Conservation (phyloP, 306 rosid genomes). For the Elaeagnus macrophylla region DNA sequence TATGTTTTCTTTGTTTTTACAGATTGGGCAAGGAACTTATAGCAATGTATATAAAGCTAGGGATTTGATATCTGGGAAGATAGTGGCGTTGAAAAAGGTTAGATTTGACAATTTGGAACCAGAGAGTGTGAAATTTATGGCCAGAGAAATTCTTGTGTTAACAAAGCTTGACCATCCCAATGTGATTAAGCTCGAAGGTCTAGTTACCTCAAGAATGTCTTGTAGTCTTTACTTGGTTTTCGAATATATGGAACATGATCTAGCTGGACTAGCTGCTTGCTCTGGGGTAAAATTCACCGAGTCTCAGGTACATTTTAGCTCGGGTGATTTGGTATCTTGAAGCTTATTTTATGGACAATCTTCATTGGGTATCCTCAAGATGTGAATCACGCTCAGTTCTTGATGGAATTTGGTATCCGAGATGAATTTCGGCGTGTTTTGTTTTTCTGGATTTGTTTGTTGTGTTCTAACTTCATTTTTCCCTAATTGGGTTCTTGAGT, state of each 20-base stretch:
- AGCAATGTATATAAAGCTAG: slow-evolving; percentile 97
- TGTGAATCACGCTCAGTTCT: slow-evolving; percentile 8
- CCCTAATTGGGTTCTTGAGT: slow-evolving; percentile 11
- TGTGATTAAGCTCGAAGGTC: slow-evolving; percentile 87
- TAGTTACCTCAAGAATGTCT: slow-evolving; percentile 97
- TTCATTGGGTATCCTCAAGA: slow-evolving; percentile 10
- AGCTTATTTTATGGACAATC: background rate
- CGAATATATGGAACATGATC: slow-evolving; percentile 98
- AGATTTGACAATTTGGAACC: slow-evolving; percentile 93
- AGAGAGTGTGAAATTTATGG: slow-evolving; percentile 98
- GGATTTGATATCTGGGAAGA: slow-evolving; percentile 64
- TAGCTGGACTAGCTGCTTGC: slow-evolving; percentile 80
- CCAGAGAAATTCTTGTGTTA: slow-evolving; percentile 85
- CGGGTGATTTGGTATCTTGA: background rate
- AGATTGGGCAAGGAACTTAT: slow-evolving; percentile 99
- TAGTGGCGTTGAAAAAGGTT: slow-evolving; percentile 89
- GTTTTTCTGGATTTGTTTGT: slow-evolving; percentile 10
- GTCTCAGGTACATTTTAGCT: slow-evolving; percentile 55
- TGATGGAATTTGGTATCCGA: slow-evolving; percentile 6
- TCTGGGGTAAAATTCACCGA: slow-evolving; percentile 80
- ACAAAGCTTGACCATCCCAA: slow-evolving; percentile 94
- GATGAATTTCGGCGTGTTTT: slow-evolving; percentile 9
- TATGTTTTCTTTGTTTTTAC: slow-evolving; percentile 16
- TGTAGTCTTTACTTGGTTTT: slow-evolving; percentile 90
- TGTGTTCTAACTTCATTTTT: slow-evolving; percentile 9